Base-by-base conservation (phyloP, 192 early-diverging fungal genomes). In the Coemansia sp. region DNA sequence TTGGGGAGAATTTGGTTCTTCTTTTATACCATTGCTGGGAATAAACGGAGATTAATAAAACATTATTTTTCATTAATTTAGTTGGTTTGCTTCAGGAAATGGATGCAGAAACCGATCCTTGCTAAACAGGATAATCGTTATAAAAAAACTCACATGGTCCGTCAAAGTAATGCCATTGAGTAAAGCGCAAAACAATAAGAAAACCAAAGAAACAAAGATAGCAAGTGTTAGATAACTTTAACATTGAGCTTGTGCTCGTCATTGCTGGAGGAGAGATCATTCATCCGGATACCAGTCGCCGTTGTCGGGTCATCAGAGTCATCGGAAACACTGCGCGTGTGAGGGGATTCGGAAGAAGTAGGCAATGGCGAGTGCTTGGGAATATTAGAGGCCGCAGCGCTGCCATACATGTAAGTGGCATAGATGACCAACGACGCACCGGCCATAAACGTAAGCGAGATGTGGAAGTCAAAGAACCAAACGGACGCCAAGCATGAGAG, bases 401-500 rank as follows among this genome's bases (percentile, higher is more conserved):
- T 65, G 19, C 90, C 90, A 69, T 94, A 94, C 51, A 90, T 69
- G 69, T 91, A 92, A 3, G 91, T 91, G 7, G 92, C 91, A 38
- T 84, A 86, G n/a, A 94, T 84, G 25, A 94, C 92, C 51, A 93
- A 65, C 3, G 69, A 49, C 0, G 94, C 77, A 20, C 97, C 97
- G 13, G 88, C 13, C 1, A 91, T 64, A 74, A 98, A 99, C 20
- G 83, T 19, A 8, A 72, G 50, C 5, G 94, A 87, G 54, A 97
- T 84, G 8, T 81, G 70, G 68, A 94, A 94, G 61, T 88, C 88
- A 83, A 99, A 99, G 13, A 95, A 68, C 63, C 87, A 92, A 14
- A 95, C 86, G 53, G 93, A 95, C 2, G 90, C 89, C 61, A 95
- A 65, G 45, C 87, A 92, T 8, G 94, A 96, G 45, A 99, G 84